Evolutionary conservation across 768 basidiomycete genomes (phyloP).

Genomic region (Rhizopogon roseolus): DNA sequence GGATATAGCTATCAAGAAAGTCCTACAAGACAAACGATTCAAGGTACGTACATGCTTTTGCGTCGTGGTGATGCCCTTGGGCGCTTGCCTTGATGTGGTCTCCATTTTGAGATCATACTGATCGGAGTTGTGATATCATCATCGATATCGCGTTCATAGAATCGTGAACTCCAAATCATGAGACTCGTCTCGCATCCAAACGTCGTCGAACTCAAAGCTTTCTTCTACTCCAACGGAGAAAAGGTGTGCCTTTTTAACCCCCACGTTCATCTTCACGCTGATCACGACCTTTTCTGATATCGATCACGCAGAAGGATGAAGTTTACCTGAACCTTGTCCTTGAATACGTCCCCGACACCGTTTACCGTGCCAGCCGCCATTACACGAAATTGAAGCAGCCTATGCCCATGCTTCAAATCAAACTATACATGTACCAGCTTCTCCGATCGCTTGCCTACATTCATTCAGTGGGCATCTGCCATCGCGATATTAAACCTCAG

Average conservation of each 20-base stretch:
- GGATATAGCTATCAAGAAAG: constrained; percentile 99
- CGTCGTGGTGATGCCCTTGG: constrained; percentile 2
- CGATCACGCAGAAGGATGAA: constrained; percentile 82
- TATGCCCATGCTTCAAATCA: constrained; percentile 99
- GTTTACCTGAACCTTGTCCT: constrained; percentile 99
- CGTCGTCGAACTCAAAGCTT: constrained; percentile 95
- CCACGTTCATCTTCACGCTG: constrained; percentile 5
- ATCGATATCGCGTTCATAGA: constrained; percentile 43
- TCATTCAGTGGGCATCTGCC: constrained; percentile 98
- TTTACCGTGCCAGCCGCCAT: constrained; percentile 97
- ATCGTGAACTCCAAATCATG: constrained; percentile 99
- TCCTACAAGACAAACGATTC: constrained; percentile 99
- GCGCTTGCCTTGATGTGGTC: neutral
- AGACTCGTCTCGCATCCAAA: constrained; percentile 94
- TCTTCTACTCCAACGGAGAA: constrained; percentile 99
- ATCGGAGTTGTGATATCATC: constrained; percentile 1
- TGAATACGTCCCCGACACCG: constrained; percentile 99
- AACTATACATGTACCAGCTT: constrained; percentile 99
- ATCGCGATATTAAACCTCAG: constrained; percentile 99
- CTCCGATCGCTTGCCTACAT: constrained; percentile 98
- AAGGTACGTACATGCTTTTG: constrained; percentile 60
- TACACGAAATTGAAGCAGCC: constrained; percentile 99
- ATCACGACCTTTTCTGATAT: constrained; percentile 1
- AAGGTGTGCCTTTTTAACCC: constrained; percentile 57
- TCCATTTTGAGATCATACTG: constrained; percentile 6